Conservation (phyloP, 495 filamentous ascomycete species). For the Xylaria curta region DNA sequence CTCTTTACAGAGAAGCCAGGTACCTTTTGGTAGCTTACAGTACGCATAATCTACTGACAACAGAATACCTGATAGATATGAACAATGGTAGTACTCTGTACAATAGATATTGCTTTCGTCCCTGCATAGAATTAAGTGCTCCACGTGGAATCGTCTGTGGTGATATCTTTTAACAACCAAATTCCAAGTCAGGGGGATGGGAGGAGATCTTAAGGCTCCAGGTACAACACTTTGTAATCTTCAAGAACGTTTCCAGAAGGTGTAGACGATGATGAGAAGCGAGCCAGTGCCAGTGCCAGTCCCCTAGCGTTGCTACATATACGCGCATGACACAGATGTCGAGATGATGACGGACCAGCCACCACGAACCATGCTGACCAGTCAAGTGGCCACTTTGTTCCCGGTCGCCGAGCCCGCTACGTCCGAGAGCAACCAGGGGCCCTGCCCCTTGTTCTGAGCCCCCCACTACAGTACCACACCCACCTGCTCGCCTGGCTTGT, state of each 20-base stretch:
- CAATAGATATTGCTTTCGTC: not conserved
- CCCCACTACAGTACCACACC: not conserved
- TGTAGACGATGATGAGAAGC: not conserved
- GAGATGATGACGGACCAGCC: slow-evolving; percentile 1
- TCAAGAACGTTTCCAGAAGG: slow-evolving; percentile 6
- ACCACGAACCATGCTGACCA: not conserved
- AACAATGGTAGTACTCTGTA: not conserved
- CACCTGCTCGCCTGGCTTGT: too few relatives aligned
- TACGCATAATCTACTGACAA: not conserved
- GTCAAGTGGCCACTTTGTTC: not conserved
- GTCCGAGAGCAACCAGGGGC: slow-evolving; percentile 32
- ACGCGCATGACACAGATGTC: not conserved
- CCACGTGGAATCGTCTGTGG: not conserved
- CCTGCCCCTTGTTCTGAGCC: not conserved
- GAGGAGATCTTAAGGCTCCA: not conserved
- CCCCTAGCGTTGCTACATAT: not conserved
- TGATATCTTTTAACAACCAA: not conserved
- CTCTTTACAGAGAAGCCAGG: too few relatives aligned
- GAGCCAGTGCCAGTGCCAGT: slow-evolving; percentile 3
- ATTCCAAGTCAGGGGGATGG: not conserved
- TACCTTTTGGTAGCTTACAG: too few relatives aligned
- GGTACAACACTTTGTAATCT: slow-evolving; percentile 16
- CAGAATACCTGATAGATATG: not conserved
- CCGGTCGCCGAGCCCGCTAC: slow-evolving; percentile 30
- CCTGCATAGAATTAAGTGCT: not conserved